Conservation (phyloP, 108 stramenopile genomes). For the Aurantiochytrium sp. region DNA sequence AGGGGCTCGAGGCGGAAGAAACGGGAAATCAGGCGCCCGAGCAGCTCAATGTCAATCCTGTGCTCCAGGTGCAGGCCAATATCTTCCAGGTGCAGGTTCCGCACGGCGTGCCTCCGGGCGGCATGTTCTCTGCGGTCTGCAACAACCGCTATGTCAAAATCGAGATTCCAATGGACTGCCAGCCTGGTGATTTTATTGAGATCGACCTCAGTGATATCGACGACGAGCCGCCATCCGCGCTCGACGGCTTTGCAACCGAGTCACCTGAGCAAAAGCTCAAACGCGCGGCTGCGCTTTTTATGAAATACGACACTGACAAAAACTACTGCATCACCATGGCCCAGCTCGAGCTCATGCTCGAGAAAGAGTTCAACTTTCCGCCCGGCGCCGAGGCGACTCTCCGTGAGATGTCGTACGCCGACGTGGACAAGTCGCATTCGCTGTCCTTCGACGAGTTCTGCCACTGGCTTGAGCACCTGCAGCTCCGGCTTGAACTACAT, state of each 20-base stretch:
- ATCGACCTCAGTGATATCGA: neutral
- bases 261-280: neutral
- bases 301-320: neutral
- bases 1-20: neutral
- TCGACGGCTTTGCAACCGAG: neutral
- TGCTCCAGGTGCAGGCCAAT: neutral
- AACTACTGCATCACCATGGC: neutral
- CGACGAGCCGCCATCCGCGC: neutral
- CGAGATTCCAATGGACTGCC: neutral
- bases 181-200: neutral
- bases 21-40: too few relatives aligned
- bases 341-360: neutral
- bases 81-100: slow-evolving; percentile 14
- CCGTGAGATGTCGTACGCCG: neutral
- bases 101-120: neutral
- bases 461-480: neutral
- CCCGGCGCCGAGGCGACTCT: neutral
- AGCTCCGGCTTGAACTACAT: neutral
- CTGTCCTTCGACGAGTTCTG: neutral
- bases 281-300: neutral
- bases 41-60: neutral
- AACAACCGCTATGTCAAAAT: slow-evolving; percentile 6
- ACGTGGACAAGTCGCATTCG: neutral
- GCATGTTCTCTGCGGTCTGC: slow-evolving; percentile 1
- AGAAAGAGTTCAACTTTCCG: neutral